Base-by-base conservation (phyloP, 2,329 filamentous ascomycete genomes). In the Fusarium sp. region DNA sequence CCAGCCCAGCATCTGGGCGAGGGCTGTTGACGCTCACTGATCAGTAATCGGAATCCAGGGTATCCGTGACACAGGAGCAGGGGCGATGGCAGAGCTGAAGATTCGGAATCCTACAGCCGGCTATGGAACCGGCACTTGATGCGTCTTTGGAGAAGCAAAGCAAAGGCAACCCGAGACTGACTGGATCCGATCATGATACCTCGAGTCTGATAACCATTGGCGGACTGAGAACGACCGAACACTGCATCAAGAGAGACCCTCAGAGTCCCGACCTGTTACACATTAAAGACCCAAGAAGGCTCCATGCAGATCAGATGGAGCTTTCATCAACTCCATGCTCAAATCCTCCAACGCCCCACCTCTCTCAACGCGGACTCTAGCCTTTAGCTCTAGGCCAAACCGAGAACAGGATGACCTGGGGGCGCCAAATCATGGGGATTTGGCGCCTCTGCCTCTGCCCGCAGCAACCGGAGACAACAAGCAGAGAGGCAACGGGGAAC, bases 41-140 rank as follows among this genome's bases (percentile, higher is more conserved):
- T 45, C 60, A 75, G 72, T 60, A 72, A 74, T 75, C 69, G 47
- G 42, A 60, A 70, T 70, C 52, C 9, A 38, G 38, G 47, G 20
- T 18, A 60, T 56, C 69, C 57, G 62, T 63, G 64, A 47, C 62
- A 64, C 34, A 60, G 29, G 4, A 50, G 29, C 64, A 66, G 37
- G 66, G 54, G 27, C 61, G 45, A 37, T 60, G 14, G 20, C 54
- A 70, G 62, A 64, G 58, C 47, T 67, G 29, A 56, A 38, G 62
- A 67, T 20, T 67, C 34, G 34, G 60, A 40, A 52, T 65, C 42
- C 62, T 22, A n/a, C n/a, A 52, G 29, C 54, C 38, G 38, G 62
- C 31, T 50, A 45, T 27, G 20, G 37, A 29, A 24, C 22, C 54
- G 54, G 62, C 47, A 64, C 34, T 63, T 50, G 59, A 52, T 35